phyloP scores from a whole-genome alignment of 306 rosid genomes.

The Vicia villosa region DNA sequence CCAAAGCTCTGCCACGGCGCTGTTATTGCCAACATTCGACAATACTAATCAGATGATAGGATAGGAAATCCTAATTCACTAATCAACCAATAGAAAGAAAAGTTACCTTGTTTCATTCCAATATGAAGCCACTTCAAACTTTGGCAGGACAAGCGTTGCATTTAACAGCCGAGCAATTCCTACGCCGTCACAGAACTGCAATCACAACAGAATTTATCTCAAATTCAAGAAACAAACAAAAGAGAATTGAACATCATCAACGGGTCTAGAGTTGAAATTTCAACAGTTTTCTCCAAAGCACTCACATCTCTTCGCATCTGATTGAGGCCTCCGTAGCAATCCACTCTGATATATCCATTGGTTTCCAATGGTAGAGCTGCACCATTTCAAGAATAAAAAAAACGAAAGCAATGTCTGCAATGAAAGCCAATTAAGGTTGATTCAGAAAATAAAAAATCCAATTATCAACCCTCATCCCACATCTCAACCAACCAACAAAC shows the following conservation, averaged over 20 bases:
- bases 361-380: slow-evolving; percentile 76
- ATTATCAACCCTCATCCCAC: slow-evolving; percentile 30
- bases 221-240: slow-evolving; percentile 34
- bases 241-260: background rate
- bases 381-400: slow-evolving; percentile 61
- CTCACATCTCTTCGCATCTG: slow-evolving; percentile 98
- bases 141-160: slow-evolving; percentile 85
- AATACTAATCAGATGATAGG: too few species aligned
- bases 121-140: slow-evolving; percentile 93
- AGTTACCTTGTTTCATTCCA: slow-evolving; percentile 91
- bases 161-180: slow-evolving; percentile 82
- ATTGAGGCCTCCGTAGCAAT: slow-evolving; percentile 96
- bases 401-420: slow-evolving; percentile 59
- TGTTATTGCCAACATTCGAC: background rate
- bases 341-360: slow-evolving; percentile 87
- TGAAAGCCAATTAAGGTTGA: slow-evolving; percentile 70
- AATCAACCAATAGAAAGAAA: background rate
- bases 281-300: slow-evolving; percentile 23
- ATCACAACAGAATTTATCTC: slow-evolving; percentile 23
- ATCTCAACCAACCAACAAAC: background rate
- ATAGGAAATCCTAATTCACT: too few species aligned
- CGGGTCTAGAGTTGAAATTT: slow-evolving; percentile 19
- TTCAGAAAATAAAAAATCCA: slow-evolving; percentile 58
- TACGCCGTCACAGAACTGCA: slow-evolving; percentile 94
- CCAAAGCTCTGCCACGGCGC: background rate